phyloP scores from a whole-genome alignment of 441 rosid species.

The Sinapis alba region DNA sequence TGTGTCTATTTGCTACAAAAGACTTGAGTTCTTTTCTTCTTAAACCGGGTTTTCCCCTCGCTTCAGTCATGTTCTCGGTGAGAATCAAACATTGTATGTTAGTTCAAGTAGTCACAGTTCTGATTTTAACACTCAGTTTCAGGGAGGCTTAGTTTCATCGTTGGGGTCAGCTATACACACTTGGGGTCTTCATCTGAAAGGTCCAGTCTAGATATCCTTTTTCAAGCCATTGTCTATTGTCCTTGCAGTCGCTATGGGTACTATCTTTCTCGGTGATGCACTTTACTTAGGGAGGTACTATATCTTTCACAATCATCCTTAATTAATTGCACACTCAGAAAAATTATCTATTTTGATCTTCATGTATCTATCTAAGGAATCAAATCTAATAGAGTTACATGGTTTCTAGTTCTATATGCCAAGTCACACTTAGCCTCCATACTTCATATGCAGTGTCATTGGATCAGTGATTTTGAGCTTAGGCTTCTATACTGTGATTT shows the following conservation, averaged over 20 bases:
- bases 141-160: slow-evolving; percentile 30
- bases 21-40: slow-evolving; percentile 49
- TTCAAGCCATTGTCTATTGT: slow-evolving; percentile 57
- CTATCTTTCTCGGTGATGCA: slow-evolving; percentile 50
- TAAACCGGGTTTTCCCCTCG: slow-evolving; percentile 41
- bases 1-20: slow-evolving; percentile 43
- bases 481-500: slow-evolving; percentile 37
- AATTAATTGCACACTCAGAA: neutral
- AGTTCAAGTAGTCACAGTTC: neutral
- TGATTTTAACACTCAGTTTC: neutral
- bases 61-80: slow-evolving; percentile 46
- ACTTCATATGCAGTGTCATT: slow-evolving; percentile 15
- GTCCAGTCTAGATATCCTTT: slow-evolving; percentile 50
- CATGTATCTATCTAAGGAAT: neutral
- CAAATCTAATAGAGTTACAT: neutral
- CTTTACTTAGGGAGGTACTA: slow-evolving; percentile 53
- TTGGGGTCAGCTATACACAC: slow-evolving; percentile 36
- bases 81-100: slow-evolving; percentile 13
- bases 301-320: neutral
- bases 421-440: neutral
- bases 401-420: neutral
- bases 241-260: slow-evolving; percentile 43
- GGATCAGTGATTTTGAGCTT: slow-evolving; percentile 32
- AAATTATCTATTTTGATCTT: neutral
- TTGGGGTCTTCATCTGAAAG: slow-evolving; percentile 51